Conservation (phyloP, 179 eudicot species). For the Monotropa hypopitys region DNA sequence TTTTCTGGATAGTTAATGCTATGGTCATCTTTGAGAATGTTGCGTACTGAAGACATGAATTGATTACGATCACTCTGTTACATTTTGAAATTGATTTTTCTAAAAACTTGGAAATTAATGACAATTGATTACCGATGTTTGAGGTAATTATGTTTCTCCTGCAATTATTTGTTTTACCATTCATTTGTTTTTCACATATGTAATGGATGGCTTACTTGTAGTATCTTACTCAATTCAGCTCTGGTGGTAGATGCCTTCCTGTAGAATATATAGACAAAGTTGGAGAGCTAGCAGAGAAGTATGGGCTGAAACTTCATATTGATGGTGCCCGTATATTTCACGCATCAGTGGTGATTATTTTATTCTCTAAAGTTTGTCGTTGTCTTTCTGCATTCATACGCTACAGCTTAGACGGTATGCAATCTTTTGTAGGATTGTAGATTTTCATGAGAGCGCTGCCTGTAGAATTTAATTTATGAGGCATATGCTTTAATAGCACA, state of each 20-base stretch:
- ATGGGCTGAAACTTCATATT: constrained; percentile 83
- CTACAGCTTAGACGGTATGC: neutral
- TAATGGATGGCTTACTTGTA: constrained; percentile 4
- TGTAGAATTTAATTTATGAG: neutral
- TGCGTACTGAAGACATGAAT: no score
- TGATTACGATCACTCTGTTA: no score
- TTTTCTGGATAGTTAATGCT: neutral
- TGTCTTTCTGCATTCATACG: constrained; percentile 1
- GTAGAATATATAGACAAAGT: constrained; percentile 77
- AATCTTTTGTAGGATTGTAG: neutral
- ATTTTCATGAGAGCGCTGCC: neutral
- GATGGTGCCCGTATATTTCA: constrained; percentile 95
- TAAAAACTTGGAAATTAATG: neutral
- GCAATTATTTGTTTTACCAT: neutral
- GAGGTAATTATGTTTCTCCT: neutral
- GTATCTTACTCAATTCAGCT: constrained; percentile 27
- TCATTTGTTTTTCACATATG: neutral
- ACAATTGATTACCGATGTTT: neutral
- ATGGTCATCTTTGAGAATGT: no score
- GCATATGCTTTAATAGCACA: neutral
- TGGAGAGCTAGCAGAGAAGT: constrained; percentile 75
- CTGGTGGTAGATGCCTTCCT: constrained; percentile 85
- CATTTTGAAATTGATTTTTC: neutral
- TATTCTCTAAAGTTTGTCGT: neutral
- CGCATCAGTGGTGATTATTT: constrained; percentile 67